Conservation (phyloP, 2,329 filamentous ascomycete genomes). For the Drechslera avenae region DNA sequence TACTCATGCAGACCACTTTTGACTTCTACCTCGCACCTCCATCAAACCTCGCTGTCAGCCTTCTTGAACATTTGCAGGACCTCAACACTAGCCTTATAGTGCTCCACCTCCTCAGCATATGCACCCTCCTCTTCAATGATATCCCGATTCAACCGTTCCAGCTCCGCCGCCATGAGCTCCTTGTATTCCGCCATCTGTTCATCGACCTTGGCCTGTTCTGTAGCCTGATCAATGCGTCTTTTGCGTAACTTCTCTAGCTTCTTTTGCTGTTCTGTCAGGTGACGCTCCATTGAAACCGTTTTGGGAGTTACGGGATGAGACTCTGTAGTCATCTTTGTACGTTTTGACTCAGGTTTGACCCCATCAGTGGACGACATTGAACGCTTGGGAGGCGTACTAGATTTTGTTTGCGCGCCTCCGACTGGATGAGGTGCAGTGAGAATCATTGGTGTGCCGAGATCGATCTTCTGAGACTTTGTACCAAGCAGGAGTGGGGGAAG, state of each 20-base stretch:
- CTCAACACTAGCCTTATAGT: conserved; percentile 17
- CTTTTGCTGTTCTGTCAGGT: conserved; percentile 27
- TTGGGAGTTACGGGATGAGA: conserved; percentile 8
- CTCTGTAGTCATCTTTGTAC: conserved; percentile 6
- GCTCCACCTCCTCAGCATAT: conserved; percentile 23
- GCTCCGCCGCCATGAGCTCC: conserved; percentile 26
- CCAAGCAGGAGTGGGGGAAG: conserved; percentile 17
- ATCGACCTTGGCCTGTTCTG: conserved; percentile 24
- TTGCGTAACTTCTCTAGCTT: conserved; percentile 18
- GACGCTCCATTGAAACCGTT: conserved; percentile 8
- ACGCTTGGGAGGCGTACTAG: conserved; percentile 13
- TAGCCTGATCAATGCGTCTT: conserved; percentile 19
- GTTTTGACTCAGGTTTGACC: conserved; percentile 12
- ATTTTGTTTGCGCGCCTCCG: conserved; percentile 7
- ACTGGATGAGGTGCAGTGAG: conserved; percentile 3
- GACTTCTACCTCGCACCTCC: neutral
- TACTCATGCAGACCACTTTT: conserved; percentile 2
- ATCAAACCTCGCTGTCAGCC: neutral
- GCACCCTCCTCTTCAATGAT: conserved; percentile 23
- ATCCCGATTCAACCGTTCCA: conserved; percentile 24
- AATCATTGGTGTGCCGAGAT: conserved; percentile 12
- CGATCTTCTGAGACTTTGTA: conserved; percentile 15
- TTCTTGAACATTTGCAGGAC: conserved; percentile 27
- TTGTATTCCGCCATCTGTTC: conserved; percentile 23
- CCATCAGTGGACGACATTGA: neutral